Conservation (phyloP, 2,329 filamentous ascomycete species). For the Aureobasidium sp. region DNA sequence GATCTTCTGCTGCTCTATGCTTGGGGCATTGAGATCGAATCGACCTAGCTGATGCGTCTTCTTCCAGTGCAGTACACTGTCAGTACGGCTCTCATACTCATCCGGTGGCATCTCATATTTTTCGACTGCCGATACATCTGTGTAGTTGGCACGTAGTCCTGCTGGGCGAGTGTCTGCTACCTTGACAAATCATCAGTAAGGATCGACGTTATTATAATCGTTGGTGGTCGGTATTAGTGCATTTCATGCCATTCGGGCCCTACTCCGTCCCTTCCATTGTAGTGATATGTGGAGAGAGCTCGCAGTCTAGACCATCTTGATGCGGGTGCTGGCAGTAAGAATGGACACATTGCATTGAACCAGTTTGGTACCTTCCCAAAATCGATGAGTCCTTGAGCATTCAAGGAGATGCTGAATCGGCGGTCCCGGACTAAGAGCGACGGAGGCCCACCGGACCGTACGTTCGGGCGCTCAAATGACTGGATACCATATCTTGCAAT, state of each 20-base stretch:
- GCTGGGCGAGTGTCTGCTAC: constrained; percentile 73
- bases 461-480: not conserved
- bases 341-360: not conserved
- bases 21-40: constrained; percentile 79
- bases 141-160: constrained; percentile 68
- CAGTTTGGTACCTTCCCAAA: not conserved
- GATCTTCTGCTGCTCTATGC: constrained; percentile 64
- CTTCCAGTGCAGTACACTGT: constrained; percentile 94
- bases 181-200: constrained; percentile 38
- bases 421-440: not conserved
- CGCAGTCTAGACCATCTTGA: not conserved
- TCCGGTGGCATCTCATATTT: constrained; percentile 85
- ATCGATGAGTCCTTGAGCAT: not conserved
- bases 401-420: not conserved
- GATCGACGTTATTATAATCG: not conserved
- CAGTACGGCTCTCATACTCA: constrained; percentile 77
- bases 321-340: not conserved
- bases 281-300: not conserved
- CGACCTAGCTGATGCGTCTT: constrained; percentile 90
- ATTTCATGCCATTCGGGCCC: not conserved
- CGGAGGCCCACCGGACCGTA: not conserved
- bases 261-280: not conserved
- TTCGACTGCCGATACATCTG: constrained; percentile 70
- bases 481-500: not conserved
- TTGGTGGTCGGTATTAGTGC: not conserved